Evolutionary conservation across 257 asterid species (phyloP).

Genomic region (Fraxinus pennsylvanica): DNA sequence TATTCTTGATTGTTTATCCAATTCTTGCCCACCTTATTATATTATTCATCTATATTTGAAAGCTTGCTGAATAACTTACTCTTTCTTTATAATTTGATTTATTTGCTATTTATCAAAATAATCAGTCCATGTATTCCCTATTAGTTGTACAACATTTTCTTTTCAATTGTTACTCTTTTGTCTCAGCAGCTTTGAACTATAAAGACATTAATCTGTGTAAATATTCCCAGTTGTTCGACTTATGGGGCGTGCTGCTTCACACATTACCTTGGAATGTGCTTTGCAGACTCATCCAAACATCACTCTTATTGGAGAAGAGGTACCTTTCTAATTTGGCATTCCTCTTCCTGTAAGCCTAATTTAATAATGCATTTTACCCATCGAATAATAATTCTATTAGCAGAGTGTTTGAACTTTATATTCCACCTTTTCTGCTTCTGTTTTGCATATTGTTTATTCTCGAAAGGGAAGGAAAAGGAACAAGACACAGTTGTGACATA

Average conservation of each 20-base stretch:
- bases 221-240: constrained; percentile 64
- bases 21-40: neutral
- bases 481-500: neutral
- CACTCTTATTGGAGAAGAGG: constrained; percentile 86
- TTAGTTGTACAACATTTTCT: neutral
- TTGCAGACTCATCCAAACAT: constrained; percentile 79
- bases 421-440: neutral
- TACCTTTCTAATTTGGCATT: constrained; percentile 19
- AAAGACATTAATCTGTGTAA: constrained; percentile 9
- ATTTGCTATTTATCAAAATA: neutral
- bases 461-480: neutral
- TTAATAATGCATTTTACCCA: neutral
- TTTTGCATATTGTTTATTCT: neutral
- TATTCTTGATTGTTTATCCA: neutral
- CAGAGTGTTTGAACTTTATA: neutral
- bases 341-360: neutral
- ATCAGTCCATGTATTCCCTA: neutral
- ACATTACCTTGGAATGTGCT: constrained; percentile 78
- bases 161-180: constrained; percentile 14
- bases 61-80: neutral
- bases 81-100: neutral
- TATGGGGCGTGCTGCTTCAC: constrained; percentile 87
- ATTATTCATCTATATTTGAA: neutral
- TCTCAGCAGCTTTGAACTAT: neutral
- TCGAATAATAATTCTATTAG: neutral